These are phyloP conservation scores for Inga laurina DNA, from an alignment of 306 rosid genomes.

Conservation along the genomic window DNA sequence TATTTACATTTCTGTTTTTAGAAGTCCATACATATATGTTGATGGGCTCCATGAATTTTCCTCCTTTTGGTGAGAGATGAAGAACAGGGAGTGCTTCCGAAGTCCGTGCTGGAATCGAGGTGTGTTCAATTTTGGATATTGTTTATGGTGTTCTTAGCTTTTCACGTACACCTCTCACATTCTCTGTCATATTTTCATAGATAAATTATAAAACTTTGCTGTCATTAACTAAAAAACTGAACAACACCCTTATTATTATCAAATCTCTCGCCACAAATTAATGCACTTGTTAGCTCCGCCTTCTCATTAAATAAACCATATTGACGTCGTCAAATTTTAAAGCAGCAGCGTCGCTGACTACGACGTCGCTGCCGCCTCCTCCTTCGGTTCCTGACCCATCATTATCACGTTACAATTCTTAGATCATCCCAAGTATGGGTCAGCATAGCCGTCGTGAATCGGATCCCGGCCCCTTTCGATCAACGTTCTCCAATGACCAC, in stretches of 20 bases:
- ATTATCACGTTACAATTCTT: background rate
- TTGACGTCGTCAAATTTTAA: background rate
- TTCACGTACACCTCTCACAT: constrained; percentile 19
- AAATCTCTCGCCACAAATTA: background rate
- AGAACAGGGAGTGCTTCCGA: background rate
- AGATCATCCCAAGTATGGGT: constrained; percentile 54
- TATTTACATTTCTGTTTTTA: background rate
- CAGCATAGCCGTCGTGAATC: constrained; percentile 86
- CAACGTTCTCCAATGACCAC: constrained; percentile 29
- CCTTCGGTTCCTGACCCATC: constrained; percentile 25
- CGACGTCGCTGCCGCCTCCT: background rate
- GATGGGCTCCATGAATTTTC: background rate
- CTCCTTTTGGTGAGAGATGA: background rate
- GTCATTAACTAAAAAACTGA: constrained; percentile 42
- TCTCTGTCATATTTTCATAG: background rate
- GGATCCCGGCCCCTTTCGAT: constrained; percentile 37
- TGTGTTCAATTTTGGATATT: constrained; percentile 19
- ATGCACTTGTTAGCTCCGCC: constrained; percentile 8
- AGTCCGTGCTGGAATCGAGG: background rate
- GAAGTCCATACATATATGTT: background rate
- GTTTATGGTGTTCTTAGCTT: constrained; percentile 48
- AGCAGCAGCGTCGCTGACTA: background rate
- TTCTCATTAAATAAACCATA: constrained; percentile 21
- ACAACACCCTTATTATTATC: constrained; percentile 20
- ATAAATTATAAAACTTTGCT: constrained; percentile 36